These are phyloP conservation scores for Wickerhamomyces strasburgensis DNA, from an alignment of 805 yeast species.

Conservation along the genomic window DNA sequence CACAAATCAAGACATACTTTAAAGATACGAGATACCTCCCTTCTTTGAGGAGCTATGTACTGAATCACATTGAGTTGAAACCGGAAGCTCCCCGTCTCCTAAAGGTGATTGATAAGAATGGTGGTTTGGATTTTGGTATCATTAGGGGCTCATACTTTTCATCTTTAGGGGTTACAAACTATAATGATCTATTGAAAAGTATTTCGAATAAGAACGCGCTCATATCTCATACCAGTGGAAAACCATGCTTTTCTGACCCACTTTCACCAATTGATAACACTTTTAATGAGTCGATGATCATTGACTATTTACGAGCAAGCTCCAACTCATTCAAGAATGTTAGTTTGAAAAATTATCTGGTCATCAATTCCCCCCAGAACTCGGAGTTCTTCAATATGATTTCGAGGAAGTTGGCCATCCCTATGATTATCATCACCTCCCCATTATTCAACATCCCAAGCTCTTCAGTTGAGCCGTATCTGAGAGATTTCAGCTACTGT, in stretches of 20 bases:
- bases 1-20: constrained; percentile 10
- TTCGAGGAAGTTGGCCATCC: constrained; percentile 14
- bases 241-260: constrained; percentile 3
- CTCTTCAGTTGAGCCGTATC: constrained; percentile 14
- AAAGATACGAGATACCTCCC: constrained; percentile 3
- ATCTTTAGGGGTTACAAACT: constrained; percentile 14
- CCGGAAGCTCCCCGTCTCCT: constrained; percentile 6
- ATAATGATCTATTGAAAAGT: constrained; percentile 1
- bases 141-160: constrained; percentile 19
- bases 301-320: constrained; percentile 11
- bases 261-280: constrained; percentile 3
- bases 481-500: constrained; percentile 7
- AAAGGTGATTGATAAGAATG: constrained; percentile 3
- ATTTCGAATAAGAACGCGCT: neutral
- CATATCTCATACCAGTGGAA: neutral
- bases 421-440: constrained; percentile 19
- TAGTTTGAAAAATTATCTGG: constrained; percentile 15
- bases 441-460: constrained; percentile 12
- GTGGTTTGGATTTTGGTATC: constrained; percentile 18
- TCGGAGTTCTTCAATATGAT: constrained; percentile 20
- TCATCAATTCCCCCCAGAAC: constrained; percentile 18
- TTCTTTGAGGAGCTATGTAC: constrained; percentile 3
- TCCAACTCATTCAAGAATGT: constrained; percentile 5
- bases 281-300: constrained; percentile 6
- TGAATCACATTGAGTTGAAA: constrained; percentile 9